Base-by-base conservation (phyloP, 306 rosid species). In the Trifolium fragiferum region DNA sequence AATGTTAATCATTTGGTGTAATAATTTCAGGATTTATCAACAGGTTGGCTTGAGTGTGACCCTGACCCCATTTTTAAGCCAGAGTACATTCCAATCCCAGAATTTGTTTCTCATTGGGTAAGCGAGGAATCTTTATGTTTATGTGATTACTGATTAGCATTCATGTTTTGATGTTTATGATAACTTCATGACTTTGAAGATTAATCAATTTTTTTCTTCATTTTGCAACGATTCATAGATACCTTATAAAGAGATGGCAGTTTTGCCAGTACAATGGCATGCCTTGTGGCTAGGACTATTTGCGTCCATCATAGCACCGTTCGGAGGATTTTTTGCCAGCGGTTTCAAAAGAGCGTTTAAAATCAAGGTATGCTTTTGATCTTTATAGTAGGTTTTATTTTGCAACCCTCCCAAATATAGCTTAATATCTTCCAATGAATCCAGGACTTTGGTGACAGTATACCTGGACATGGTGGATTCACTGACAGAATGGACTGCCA, bases 401-500 rank as follows among this genome's bases (percentile, higher is more conserved):
- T 57, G 57, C 62, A 19, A 47, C 61, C 54, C 58, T 72, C 14
- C 50, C 41, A 76, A 68, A 76, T 68, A 11, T 38, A 61, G 35
- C 44, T 27, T 84, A 11, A 53, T 71, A 57, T 60, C 75, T 61
- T 54, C 47, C 78, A 32, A 72, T 78, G 80, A 32, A 54, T n/a
- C 25, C 85, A 94, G 99, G 99, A 94, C 83, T 94, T 94, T 65
- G 99, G 99, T 10, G 96, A 87, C 70, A 94, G 92, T 68, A 94
- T 94, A 76, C 99, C 99, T 46, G 99, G 99, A 67, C 99, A 94
- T 80, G 99, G 99, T 50, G 99, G 98, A 82, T 88, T 94, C 74
- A 94, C 99, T n/a, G 97, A 94, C 80, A 92, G 99, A 89, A 94
- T 94, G 99, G 99, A 94, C 77, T 94, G 99, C 78, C 99, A 94